Conservation (phyloP, 2,329 filamentous ascomycete species). For the Pyricularia grisea region DNA sequence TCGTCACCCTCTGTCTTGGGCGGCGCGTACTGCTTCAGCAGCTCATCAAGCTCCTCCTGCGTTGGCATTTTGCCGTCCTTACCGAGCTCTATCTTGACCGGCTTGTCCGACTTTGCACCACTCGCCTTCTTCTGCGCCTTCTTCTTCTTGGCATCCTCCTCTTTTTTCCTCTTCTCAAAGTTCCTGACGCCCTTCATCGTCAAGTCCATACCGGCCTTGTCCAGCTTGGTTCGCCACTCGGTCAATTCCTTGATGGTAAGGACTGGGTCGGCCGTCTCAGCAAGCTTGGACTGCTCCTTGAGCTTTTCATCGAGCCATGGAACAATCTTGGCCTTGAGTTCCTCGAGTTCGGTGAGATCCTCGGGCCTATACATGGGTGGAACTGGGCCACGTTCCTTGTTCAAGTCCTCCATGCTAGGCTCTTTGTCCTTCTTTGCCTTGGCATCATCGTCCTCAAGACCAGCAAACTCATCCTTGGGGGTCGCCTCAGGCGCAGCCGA, state of each 20-base stretch:
- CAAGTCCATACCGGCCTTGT: conserved; percentile 60
- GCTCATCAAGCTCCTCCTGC: conserved; percentile 36
- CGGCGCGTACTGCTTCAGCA: conserved; percentile 36
- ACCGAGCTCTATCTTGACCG: conserved; percentile 30
- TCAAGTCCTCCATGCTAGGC: conserved; percentile 32
- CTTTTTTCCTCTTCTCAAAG: conserved; percentile 37
- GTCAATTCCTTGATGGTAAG: conserved; percentile 65
- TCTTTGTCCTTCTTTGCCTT: conserved; percentile 26
- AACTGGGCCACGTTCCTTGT: conserved; percentile 39
- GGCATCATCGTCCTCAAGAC: conserved; percentile 63
- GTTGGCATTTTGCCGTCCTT: conserved; percentile 32
- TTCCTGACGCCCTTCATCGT: conserved; percentile 58
- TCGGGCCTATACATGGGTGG: conserved; percentile 62
- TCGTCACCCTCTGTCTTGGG: conserved; percentile 10
- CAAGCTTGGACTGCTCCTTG: conserved; percentile 60
- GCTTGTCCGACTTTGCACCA: conserved; percentile 19
- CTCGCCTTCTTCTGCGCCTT: conserved; percentile 18
- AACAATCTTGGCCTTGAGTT: conserved; percentile 50
- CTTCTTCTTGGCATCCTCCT: conserved; percentile 29
- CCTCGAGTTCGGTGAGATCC: conserved; percentile 59
- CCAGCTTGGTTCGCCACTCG: conserved; percentile 59
- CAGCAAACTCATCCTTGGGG: conserved; percentile 52
- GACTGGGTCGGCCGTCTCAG: conserved; percentile 62
- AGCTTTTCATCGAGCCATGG: conserved; percentile 70
- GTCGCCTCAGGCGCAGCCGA: conserved; percentile 27